A percentile compares a stretch with the other conserved stretches of the same genome.
These are phyloP conservation scores for Coprinopsis cinerea DNA, from an alignment of 768 basidiomycete genomes.

Conservation along the genomic window DNA sequence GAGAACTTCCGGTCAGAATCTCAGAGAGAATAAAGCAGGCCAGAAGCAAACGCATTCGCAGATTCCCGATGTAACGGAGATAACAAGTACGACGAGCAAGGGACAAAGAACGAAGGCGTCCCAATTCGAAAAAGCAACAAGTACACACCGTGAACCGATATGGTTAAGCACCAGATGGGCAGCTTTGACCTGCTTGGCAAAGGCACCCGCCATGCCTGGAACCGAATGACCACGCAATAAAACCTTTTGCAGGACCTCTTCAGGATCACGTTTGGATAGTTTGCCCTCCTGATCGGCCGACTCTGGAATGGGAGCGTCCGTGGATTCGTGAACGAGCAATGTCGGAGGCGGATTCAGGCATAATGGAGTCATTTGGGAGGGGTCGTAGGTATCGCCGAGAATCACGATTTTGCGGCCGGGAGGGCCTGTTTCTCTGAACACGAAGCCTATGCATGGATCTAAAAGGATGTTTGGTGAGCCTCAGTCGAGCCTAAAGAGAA, in stretches of 20 bases:
- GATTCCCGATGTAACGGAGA: too few relatives aligned
- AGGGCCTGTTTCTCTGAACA: conserved; percentile 52
- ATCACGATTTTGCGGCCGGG: conserved; percentile 62
- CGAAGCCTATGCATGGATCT: conserved; percentile 80
- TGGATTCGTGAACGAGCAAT: conserved; percentile 83
- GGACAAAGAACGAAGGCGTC: too few relatives aligned
- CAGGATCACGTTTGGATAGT: conserved; percentile 34
- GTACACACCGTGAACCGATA: conserved; percentile 57
- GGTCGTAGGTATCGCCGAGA: conserved; percentile 73
- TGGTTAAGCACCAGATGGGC: conserved; percentile 69
- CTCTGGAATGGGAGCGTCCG: conserved; percentile 63
- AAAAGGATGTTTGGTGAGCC: conserved; percentile 4
- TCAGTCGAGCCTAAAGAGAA: background rate
- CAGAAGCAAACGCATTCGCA: too few relatives aligned
- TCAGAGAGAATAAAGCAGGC: too few relatives aligned
- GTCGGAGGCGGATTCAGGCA: conserved; percentile 44
- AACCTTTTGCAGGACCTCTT: conserved; percentile 42
- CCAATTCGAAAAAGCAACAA: too few relatives aligned
- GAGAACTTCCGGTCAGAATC: too few relatives aligned
- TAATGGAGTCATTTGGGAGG: conserved; percentile 52
- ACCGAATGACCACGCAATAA: conserved; percentile 74
- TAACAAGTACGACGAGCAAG: too few relatives aligned
- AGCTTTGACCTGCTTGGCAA: conserved; percentile 59
- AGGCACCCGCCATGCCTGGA: conserved; percentile 70
- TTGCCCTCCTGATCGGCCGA: conserved; percentile 41